Conservation (phyloP, 1,284 basidiomycete species). For the Afroboletus lepidellus region DNA sequence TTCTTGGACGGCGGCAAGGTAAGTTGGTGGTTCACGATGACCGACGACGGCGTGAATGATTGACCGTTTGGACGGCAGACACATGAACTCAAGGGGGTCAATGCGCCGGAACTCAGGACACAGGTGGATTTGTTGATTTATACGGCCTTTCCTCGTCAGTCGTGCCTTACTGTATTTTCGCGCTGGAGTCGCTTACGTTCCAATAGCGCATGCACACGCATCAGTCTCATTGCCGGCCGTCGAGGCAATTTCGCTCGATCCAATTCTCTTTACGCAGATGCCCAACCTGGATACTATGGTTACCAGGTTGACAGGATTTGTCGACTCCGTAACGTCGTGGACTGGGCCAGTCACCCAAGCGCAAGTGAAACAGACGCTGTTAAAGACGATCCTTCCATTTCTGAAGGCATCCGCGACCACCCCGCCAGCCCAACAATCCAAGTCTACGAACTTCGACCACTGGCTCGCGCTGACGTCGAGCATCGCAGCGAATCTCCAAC, state of each 20-base stretch:
- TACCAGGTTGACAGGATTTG: constrained; percentile 62
- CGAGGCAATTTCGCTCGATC: constrained; percentile 64
- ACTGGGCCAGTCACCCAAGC: constrained; percentile 36
- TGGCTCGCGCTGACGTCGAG: constrained; percentile 41
- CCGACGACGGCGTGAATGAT: background rate
- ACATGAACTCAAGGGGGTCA: constrained; percentile 73
- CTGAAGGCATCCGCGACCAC: constrained; percentile 56
- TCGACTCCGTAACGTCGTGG: constrained; percentile 45
- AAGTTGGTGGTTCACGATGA: constrained; percentile 6
- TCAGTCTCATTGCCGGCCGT: constrained; percentile 60
- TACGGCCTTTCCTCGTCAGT: constrained; percentile 75
- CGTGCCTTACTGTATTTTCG: constrained; percentile 24
- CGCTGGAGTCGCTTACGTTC: constrained; percentile 3
- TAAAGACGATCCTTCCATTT: constrained; percentile 55
- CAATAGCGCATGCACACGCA: constrained; percentile 72
- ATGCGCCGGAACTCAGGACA: constrained; percentile 61
- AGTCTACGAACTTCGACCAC: constrained; percentile 17
- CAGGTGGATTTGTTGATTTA: constrained; percentile 73
- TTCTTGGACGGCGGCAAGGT: constrained; percentile 79
- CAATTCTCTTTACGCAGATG: constrained; percentile 73
- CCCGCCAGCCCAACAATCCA: constrained; percentile 16
- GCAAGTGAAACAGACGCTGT: constrained; percentile 51
- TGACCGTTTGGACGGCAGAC: constrained; percentile 41
- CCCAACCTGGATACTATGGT: constrained; percentile 68
- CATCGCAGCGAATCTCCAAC: constrained; percentile 49